phyloP scores from a whole-genome alignment of 352 stramenopile species.

The Phytophthora aleatoria region DNA sequence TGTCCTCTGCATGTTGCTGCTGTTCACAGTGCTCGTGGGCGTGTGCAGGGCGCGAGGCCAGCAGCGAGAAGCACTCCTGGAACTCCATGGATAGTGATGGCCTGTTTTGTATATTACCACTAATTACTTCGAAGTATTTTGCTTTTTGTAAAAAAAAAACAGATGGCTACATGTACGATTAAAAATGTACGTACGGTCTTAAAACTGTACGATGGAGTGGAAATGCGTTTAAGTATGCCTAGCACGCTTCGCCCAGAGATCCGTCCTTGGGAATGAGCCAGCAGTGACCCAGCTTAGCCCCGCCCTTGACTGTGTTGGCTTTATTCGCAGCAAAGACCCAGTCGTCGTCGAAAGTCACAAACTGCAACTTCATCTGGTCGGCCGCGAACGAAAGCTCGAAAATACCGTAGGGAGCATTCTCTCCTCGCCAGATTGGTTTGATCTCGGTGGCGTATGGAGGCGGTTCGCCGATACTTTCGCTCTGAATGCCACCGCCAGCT shows the following conservation, averaged over 20 bases:
- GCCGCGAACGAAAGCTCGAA: conserved; percentile 71
- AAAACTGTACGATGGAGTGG: conserved; percentile 13
- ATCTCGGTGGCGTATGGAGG: conserved; percentile 52
- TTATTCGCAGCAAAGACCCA: conserved; percentile 58
- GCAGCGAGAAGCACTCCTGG: conserved; percentile 62
- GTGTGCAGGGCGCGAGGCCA: conserved; percentile 61
- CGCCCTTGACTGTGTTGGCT: conserved; percentile 51
- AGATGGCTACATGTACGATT: conserved; percentile 6
- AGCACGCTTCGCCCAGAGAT: conserved; percentile 43
- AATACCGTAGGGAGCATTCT: conserved; percentile 68
- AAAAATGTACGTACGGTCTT: neutral
- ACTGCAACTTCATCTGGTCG: conserved; percentile 63
- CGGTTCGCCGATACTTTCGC: conserved; percentile 64
- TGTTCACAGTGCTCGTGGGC: conserved; percentile 66
- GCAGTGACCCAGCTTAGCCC: conserved; percentile 56
- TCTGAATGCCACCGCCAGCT: conserved; percentile 72
- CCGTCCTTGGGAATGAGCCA: conserved; percentile 74
- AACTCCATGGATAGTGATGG: conserved; percentile 59
- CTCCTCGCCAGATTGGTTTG: conserved; percentile 55
- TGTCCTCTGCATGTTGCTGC: conserved; percentile 18
- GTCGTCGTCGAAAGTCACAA: conserved; percentile 69
- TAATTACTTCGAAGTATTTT: no score
- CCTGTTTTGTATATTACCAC: no score
- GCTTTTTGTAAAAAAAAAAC: no score
- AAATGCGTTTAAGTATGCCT: neutral